Base-by-base conservation (phyloP, 2,329 filamentous ascomycete genomes). In the Diaporthe aspalathi region DNA sequence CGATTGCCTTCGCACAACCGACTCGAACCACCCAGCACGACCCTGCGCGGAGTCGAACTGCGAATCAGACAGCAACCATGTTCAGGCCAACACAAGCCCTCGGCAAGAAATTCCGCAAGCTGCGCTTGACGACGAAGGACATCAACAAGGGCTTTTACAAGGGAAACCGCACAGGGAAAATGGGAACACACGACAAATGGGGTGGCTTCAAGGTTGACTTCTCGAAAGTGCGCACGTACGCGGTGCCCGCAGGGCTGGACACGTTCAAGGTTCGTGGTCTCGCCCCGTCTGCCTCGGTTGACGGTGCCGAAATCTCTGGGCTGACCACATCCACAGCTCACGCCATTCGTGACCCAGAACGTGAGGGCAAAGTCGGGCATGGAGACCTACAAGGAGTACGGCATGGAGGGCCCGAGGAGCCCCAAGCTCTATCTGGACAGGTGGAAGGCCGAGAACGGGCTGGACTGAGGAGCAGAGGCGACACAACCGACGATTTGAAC, bases 61-160 rank as follows among this genome's bases (percentile, higher is more conserved):
- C 69, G 17, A 24, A 45, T 17, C n/a, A 22, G 56, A 66, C 56
- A 57, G 47, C 73, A 76, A 84, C 80, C 73, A 93, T 93, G 90
- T 73, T 73, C 47, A 88, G 89, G 80, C 89, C 93, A 70, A 93
- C 93, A 20, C 86, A 89, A 78, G 81, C 84, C 74, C 90, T 97
- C 77, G 87, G 88, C 76, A 84, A 90, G 80, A 88, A 89, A 71
- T 88, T 94, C 78, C 89, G 91, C 82, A 94, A 95, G 79, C 86
- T 95, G 72, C 87, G 88, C 67, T 89, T 99, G 78, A 98, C 94
- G 16, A 97, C 95, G 76, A 99, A 99, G 84, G 92, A 96, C 83
- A 92, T 95, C 80, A 93, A 92, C 81, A 94, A 94, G 80, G 95
- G 95, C 76, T 99, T 92, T 89, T 99, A 99, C 90, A 98, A 98